phyloP scores from a whole-genome alignment of 306 rosid genomes.

The Cucurbita pepo region DNA sequence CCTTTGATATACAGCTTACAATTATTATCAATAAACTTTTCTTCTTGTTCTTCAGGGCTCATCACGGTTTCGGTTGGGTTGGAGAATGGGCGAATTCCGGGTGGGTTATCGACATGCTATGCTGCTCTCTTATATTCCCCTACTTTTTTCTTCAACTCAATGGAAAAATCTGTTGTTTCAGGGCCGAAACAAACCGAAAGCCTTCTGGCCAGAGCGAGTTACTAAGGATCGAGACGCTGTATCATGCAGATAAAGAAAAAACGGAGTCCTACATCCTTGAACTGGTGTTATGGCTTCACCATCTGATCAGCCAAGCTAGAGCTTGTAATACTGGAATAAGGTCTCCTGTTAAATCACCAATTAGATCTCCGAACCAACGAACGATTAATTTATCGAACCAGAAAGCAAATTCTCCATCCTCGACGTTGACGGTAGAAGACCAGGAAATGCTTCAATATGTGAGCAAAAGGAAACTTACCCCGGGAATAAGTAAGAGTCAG shows the following conservation, averaged over 20 bases:
- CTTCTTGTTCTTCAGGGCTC: slow-evolving; percentile 41
- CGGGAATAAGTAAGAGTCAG: slow-evolving; percentile 92
- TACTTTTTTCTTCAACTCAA: neutral
- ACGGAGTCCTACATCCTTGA: slow-evolving; percentile 76
- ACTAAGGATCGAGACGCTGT: slow-evolving; percentile 78
- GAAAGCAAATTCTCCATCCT: slow-evolving; percentile 37
- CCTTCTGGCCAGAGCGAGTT: slow-evolving; percentile 62
- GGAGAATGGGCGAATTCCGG: slow-evolving; percentile 99
- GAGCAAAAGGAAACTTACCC: slow-evolving; percentile 66
- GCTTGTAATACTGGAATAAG: slow-evolving; percentile 55
- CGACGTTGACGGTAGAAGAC: slow-evolving; percentile 67
- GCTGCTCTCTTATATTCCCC: neutral
- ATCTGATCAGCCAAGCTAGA: slow-evolving; percentile 68
- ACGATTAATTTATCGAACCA: slow-evolving; percentile 24
- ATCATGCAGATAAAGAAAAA: slow-evolving; percentile 79
- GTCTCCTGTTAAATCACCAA: slow-evolving; percentile 82
- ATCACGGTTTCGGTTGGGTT: slow-evolving; percentile 97
- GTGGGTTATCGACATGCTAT: slow-evolving; percentile 26
- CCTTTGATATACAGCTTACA: neutral
- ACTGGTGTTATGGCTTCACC: slow-evolving; percentile 86
- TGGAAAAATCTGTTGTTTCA: slow-evolving; percentile 17
- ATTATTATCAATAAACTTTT: no score
- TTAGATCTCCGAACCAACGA: slow-evolving; percentile 57
- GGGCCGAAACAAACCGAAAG: slow-evolving; percentile 62
- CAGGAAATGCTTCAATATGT: slow-evolving; percentile 84